Base-by-base conservation (phyloP, 2,329 filamentous ascomycete genomes). In the Ophiocordyceps camponoti-saundersi region DNA sequence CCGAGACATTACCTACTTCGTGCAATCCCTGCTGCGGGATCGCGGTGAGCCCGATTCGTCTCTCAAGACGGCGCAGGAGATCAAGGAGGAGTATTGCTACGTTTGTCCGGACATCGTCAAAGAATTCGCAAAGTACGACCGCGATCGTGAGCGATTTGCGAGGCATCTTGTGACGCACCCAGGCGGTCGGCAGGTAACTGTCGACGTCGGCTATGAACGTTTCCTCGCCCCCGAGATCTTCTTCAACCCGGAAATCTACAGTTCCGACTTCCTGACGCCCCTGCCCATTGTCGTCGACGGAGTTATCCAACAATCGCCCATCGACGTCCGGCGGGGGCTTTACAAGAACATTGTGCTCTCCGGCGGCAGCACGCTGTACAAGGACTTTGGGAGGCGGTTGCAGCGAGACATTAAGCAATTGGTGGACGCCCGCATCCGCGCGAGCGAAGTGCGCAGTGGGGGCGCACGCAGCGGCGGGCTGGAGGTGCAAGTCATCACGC, bases 271-370 rank as follows among this genome's bases (percentile, higher is more conserved):
- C 72, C 71, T 98, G 53, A 98, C 92, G 13, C 92, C 92, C 15
- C 77, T 98, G 10, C 92, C 92, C 22, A 85, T 78, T 45, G 92
- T 98, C 45, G 93, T 98, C 51, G 92, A 98, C 61, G 84, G 83
- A 48, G 92, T 96, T 52, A 98, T 98, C 57, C 92, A 98, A 67
- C 90, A 88, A 48, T 95, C 90, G 32, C 92, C 92, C 41, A 98
- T 98, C 57, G 92, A 98, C 61, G 93, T 98, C 43, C 84, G 92
- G 59, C 80, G 92, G 67, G 92, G 92, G 41, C 75, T 98, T 36
- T 98, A 98, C 78, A 98, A 98, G 79, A 98, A 98, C 69, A 98
- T 98, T 67, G 92, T 98, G 34, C 74, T 98, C 36, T 96, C 90
- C 3, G 92, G 92, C 61, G 92, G 92, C 57, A 95, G 89, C 55